Conservation (phyloP, 192 early-diverging fungal species). For the Podila minutissima region DNA sequence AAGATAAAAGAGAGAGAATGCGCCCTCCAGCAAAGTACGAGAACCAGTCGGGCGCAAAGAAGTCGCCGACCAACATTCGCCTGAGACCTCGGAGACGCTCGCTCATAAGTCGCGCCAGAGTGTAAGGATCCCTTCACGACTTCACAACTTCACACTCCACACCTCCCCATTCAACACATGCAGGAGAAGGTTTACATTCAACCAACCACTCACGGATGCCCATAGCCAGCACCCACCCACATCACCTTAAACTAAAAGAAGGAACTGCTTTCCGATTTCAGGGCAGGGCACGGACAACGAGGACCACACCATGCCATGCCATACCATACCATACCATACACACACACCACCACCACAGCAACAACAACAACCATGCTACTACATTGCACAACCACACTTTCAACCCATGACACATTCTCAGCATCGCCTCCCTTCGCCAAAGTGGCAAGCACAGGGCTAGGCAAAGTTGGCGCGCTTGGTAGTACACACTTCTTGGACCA, state of each 20-base stretch:
- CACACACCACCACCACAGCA: too few relatives aligned
- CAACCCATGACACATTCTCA: background rate
- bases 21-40: conserved; percentile 23
- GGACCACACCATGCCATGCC: too few relatives aligned
- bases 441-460: background rate
- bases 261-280: too few relatives aligned
- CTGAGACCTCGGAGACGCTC: conserved; percentile 41
- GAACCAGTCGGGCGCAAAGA: conserved; percentile 14
- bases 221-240: too few relatives aligned
- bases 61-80: conserved; percentile 15
- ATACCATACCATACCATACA: too few relatives aligned
- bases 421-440: background rate
- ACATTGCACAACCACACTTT: too few relatives aligned
- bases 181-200: too few relatives aligned
- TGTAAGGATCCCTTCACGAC: conserved; percentile 23
- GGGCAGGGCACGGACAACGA: too few relatives aligned
- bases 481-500: background rate
- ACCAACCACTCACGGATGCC: too few relatives aligned
- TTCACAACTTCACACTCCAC: background rate
- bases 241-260: too few relatives aligned
- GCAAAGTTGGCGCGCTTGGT: background rate
- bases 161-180: background rate
- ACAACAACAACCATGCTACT: too few relatives aligned
- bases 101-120: conserved; percentile 39
- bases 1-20: conserved; percentile 1